Percentiles rank a stretch among this genome's conserved stretches.
These are phyloP conservation scores for Alternaria rosae DNA, from an alignment of 2,329 filamentous ascomycete genomes.

Conservation along the genomic window DNA sequence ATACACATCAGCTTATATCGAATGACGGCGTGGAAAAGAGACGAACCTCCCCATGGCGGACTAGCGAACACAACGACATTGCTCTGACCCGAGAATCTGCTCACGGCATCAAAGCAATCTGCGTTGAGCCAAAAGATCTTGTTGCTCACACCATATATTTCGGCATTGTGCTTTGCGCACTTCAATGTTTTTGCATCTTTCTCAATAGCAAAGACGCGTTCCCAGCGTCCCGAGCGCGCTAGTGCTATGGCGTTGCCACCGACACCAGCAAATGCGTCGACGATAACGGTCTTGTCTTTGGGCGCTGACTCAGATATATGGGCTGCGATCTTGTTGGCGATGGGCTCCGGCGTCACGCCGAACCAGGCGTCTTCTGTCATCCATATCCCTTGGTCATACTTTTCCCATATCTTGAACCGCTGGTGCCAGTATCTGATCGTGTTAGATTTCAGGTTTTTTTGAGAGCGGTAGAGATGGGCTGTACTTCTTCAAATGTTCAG, in stretches of 20 bases:
- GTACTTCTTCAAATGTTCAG: slow-evolving; percentile 84
- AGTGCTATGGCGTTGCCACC: slow-evolving; percentile 97
- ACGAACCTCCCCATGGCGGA: slow-evolving; percentile 75
- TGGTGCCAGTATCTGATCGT: slow-evolving; percentile 87
- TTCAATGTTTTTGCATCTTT: slow-evolving; percentile 79
- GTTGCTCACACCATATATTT: slow-evolving; percentile 78
- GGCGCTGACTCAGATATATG: slow-evolving; percentile 69
- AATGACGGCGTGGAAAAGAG: neutral
- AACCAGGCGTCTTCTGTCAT: slow-evolving; percentile 97
- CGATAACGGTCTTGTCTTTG: slow-evolving; percentile 68
- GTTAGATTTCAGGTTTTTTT: neutral
- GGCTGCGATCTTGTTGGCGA: slow-evolving; percentile 71
- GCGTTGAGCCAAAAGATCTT: slow-evolving; percentile 86
- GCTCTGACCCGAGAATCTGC: slow-evolving; percentile 57
- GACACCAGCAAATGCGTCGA: slow-evolving; percentile 90
- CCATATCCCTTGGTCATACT: slow-evolving; percentile 85
- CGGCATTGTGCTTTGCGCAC: slow-evolving; percentile 92
- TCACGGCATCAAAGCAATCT: slow-evolving; percentile 81
- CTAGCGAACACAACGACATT: slow-evolving; percentile 73
- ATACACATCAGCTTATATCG: slow-evolving; percentile 11
- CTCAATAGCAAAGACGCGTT: slow-evolving; percentile 87
- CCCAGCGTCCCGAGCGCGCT: slow-evolving; percentile 79
- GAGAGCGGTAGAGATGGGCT: slow-evolving; percentile 22
- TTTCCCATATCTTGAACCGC: slow-evolving; percentile 83
- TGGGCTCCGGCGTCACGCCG: slow-evolving; percentile 91